Base-by-base conservation (phyloP, 2,329 filamentous ascomycete genomes). In the Boeremia exigua region DNA sequence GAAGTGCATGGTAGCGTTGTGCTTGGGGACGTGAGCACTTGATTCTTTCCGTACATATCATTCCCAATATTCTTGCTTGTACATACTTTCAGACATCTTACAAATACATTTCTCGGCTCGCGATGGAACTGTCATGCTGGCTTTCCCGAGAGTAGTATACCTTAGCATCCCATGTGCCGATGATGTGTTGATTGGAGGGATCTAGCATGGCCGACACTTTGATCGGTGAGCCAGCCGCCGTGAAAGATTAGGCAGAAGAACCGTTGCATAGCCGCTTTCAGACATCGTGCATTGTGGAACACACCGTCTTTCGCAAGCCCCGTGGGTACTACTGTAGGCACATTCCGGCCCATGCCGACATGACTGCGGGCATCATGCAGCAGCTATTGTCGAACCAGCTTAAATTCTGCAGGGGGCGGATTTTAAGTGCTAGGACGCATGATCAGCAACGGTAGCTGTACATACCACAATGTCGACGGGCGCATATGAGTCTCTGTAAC, bases 151-250 rank as follows among this genome's bases (percentile, higher is more conserved):
- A 17, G 17, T 17, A 37, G n/a, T 7, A 11, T 19, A 5, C 23
- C 28, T 49, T 17, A 25, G 30, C 17, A 34, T 38, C 8, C 12
- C 9, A 33, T 40, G 30, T 33, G 32, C 36, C 40, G 6, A 37
- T 48, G 38, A 44, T 9, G 12, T n/a, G 7, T 8, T n/a, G 12
- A 30, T 17, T 5, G 12, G 15, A 38, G 10, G 4, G 29, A 17
- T 32, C 17, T 27, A 40, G 36, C 10, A 34, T 19, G 15, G 30
- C 36, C 34, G 30, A 43, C 9, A 10, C 15, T 47, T 30, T 40
- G 53, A 43, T 56, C 36, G 46, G 53, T 47, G 46, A 55, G 42
- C 47, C 25, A 48, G 37, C 17, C 12, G 33, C 17, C 5, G 15
- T 29, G 14, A 7, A 11, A 34, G 11, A 43, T 25, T 17, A 47